Base-by-base conservation (phyloP, 106 monocot species). In the Dactylorhiza incarnata region DNA sequence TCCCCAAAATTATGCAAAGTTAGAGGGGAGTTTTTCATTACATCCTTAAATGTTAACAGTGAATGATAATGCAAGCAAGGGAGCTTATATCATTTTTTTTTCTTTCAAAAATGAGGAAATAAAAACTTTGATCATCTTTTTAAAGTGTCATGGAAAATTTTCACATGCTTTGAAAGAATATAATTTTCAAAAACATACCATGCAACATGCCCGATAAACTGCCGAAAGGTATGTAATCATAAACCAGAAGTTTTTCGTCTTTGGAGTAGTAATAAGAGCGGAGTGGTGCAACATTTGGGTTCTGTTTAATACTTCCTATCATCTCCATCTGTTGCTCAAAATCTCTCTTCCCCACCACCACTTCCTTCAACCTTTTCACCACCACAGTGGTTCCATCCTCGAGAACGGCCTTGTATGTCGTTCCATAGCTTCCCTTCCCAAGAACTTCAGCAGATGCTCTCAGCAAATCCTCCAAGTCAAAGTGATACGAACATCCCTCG, bases 261-360 rank as follows among this genome's bases (percentile, higher is more conserved):
- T 99, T 99, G 49, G 97, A 99, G 73, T 91, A 94, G 81, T 94
- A 99, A 82, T 99, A 99, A 75, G 94, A 89, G 56, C 97, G 87
- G 50, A 99, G 89, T 25, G 91, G 91, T 50, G 81, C 77, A 53
- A 91, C 80, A 75, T 94, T 91, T 3, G 71, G 84, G 76, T 99
- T 94, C 75, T 79, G 87, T n/a, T 86, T 87, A 48, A 94, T 82
- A 58, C 78, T 84, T 65, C 94, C 94, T 11, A 94, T 85, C 53
- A 86, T 82, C 71, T 97, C 91, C 97, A 97, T 97, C 29, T 94
- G 97, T 72, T 97, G 97, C 51, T 94, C 97, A 78, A 99, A 99
- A 61, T 99, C 97, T 55, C 55, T 89, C 84, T 94, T 94, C 9
- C 91, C 91, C 23, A 86, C 89, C 9, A 91, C 80, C 48, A 94